Conservation (phyloP, 805 yeast genomes). For the Yamadazyma paraphyllophila region DNA sequence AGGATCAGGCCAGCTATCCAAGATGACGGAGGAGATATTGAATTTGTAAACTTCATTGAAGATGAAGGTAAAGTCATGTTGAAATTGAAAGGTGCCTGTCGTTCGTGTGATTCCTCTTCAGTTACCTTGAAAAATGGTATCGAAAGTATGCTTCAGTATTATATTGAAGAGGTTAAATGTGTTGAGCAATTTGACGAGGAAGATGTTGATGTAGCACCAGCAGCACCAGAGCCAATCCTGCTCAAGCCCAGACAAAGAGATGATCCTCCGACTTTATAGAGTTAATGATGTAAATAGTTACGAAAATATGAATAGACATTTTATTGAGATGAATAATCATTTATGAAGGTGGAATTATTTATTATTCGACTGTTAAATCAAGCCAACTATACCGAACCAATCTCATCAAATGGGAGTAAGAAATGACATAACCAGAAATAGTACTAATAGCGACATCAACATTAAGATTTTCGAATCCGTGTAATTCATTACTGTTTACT, state of each 20-base stretch:
- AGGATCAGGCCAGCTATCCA: slow-evolving; percentile 72
- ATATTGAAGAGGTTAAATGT: slow-evolving; percentile 62
- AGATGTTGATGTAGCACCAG: slow-evolving; percentile 5
- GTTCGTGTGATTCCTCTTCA: slow-evolving; percentile 67
- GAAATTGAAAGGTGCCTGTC: slow-evolving; percentile 66
- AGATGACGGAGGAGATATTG: slow-evolving; percentile 76
- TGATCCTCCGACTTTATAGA: slow-evolving; percentile 13
- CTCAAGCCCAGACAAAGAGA: slow-evolving; percentile 11
- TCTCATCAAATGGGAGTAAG: no score
- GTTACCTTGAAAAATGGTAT: slow-evolving; percentile 68
- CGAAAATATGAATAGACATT: not conserved
- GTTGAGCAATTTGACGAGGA: slow-evolving; percentile 53
- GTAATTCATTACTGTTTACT: slow-evolving; percentile 3
- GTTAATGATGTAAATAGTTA: slow-evolving; percentile 6
- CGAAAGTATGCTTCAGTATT: slow-evolving; percentile 68
- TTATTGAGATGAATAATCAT: no score
- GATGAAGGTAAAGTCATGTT: slow-evolving; percentile 56
- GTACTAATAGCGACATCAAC: not conserved
- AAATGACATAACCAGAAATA: no score
- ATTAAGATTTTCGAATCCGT: not conserved
- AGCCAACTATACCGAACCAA: no score
- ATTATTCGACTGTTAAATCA: no score
- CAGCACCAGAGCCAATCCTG: slow-evolving; percentile 7
- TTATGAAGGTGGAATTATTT: no score
- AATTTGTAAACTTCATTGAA: slow-evolving; percentile 56